phyloP scores from a whole-genome alignment of 1,284 basidiomycete genomes.

The Sporisorium scitamineum region DNA sequence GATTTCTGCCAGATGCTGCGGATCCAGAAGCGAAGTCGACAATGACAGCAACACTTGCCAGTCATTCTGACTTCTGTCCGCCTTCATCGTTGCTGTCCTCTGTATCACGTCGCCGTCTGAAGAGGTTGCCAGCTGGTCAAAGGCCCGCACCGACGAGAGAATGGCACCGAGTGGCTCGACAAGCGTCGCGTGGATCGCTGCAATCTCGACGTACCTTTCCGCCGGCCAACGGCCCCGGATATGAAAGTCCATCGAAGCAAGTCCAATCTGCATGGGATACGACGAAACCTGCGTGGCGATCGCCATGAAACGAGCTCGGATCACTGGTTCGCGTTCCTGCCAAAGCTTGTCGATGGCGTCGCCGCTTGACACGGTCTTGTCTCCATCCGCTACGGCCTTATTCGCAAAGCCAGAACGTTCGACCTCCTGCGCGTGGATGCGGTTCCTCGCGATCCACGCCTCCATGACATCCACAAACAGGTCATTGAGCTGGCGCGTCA shows the following conservation, averaged over 20 bases:
- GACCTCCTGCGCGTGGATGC: conserved; percentile 71
- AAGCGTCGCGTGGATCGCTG: conserved; percentile 61
- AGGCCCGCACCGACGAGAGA: conserved; percentile 24
- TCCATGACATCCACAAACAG: conserved; percentile 39
- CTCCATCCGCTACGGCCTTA: conserved; percentile 71
- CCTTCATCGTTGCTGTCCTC: background rate
- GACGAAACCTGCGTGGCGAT: conserved; percentile 68
- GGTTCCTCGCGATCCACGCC: conserved; percentile 53
- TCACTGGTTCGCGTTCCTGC: conserved; percentile 33
- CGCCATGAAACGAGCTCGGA: conserved; percentile 70
- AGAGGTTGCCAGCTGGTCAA: conserved; percentile 16
- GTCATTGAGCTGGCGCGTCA: conserved; percentile 40
- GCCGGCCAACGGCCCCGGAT: conserved; percentile 74
- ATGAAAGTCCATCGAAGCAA: conserved; percentile 68
- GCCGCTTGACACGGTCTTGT: conserved; percentile 38
- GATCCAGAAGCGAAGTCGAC: conserved; percentile 52
- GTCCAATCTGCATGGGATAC: conserved; percentile 72
- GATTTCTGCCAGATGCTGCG: conserved; percentile 48
- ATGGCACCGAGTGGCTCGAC: conserved; percentile 52
- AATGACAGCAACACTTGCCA: conserved; percentile 50
- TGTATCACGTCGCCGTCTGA: conserved; percentile 9
- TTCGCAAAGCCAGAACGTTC: conserved; percentile 69
- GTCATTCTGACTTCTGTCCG: conserved; percentile 8
- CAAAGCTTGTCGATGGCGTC: conserved; percentile 26
- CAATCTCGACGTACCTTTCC: conserved; percentile 72